A percentile compares a stretch with the other conserved stretches of the same genome.
Evolutionary conservation across 352 stramenopile species (phyloP).

Genomic region (Thalassiosira hispida): DNA sequence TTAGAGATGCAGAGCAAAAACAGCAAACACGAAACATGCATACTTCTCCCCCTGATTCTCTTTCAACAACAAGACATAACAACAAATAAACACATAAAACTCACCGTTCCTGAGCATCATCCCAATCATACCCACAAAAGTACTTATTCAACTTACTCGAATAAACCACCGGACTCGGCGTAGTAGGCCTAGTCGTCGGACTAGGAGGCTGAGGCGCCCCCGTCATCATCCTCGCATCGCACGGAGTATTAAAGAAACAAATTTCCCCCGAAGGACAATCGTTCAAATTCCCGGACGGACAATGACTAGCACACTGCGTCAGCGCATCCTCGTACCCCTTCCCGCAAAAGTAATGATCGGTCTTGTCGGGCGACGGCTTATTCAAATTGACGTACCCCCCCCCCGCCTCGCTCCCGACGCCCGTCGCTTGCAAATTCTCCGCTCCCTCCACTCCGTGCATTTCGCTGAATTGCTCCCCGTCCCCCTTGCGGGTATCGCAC

Average conservation of each 20-base stretch:
- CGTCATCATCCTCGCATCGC: constrained; percentile 68
- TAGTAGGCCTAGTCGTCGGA: constrained; percentile 54
- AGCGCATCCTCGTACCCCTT: constrained; percentile 78
- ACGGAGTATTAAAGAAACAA: constrained; percentile 83
- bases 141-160: constrained; percentile 65
- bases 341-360: constrained; percentile 84
- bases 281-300: constrained; percentile 69
- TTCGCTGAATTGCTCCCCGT: constrained; percentile 51
- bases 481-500: constrained; percentile 51
- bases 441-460: constrained; percentile 35
- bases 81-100: background rate
- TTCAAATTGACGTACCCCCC: constrained; percentile 57
- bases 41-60: too few species aligned
- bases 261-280: constrained; percentile 79
- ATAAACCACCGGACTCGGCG: constrained; percentile 51
- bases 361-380: constrained; percentile 55
- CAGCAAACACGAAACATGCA: background rate
- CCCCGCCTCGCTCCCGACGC: constrained; percentile 27
- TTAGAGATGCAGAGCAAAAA: background rate
- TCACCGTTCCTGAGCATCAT: constrained; percentile 53
- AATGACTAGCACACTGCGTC: constrained; percentile 64
- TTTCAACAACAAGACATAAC: too few species aligned
- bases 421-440: constrained; percentile 41
- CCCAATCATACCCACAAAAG: constrained; percentile 66
- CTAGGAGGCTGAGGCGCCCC: constrained; percentile 28